Conservation (phyloP, 257 asterid species). For the Nyctanthes arbortristis region DNA sequence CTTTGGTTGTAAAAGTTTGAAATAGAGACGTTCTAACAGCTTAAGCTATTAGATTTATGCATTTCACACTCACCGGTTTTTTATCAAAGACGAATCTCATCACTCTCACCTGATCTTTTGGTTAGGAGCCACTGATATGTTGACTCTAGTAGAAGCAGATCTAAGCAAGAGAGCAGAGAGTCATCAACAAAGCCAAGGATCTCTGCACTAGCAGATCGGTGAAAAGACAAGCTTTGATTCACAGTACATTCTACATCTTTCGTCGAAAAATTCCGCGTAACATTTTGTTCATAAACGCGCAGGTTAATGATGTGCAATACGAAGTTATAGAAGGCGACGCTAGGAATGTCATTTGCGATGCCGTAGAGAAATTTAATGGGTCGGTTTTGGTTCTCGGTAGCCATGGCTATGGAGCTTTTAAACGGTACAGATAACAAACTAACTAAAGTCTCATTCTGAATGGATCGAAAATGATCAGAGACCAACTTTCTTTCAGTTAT, state of each 20-base stretch:
- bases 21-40: too few species aligned
- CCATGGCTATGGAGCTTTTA: slow-evolving; percentile 41
- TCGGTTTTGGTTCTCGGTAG: slow-evolving; percentile 44
- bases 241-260: background rate
- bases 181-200: slow-evolving; percentile 27
- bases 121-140: slow-evolving; percentile 30
- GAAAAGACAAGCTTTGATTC: background rate
- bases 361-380: slow-evolving; percentile 33
- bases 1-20: too few species aligned
- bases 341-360: slow-evolving; percentile 26
- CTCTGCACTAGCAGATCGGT: slow-evolving; percentile 29
- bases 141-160: slow-evolving; percentile 33
- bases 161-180: slow-evolving; percentile 28
- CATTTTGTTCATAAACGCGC: background rate
- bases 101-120: background rate
- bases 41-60: background rate
- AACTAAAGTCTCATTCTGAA: background rate
- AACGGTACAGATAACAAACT: slow-evolving; percentile 16
- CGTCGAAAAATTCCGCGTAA: background rate
- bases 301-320: slow-evolving; percentile 21
- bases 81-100: background rate
- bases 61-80: background rate
- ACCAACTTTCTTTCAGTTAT: too few species aligned
- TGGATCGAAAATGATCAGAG: too few species aligned
- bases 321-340: slow-evolving; percentile 38